A percentile compares a stretch with the other conserved stretches of the same genome.
These are phyloP conservation scores for Pochonia chlamydosporia DNA, from an alignment of 2,329 filamentous ascomycete species.

Conservation along the genomic window DNA sequence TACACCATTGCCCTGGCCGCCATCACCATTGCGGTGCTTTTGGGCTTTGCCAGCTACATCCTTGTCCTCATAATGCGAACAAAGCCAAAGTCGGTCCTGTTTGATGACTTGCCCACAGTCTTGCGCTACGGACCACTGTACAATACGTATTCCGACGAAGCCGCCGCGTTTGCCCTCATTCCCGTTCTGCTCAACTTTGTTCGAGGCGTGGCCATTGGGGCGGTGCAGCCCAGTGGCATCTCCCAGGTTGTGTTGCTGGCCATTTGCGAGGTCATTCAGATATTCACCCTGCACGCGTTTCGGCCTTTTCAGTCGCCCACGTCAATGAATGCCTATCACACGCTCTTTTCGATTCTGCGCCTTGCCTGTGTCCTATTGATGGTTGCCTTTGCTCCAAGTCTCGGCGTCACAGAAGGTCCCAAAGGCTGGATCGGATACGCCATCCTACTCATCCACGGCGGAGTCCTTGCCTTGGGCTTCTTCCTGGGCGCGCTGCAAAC, in stretches of 20 bases:
- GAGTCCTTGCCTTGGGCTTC: constrained; percentile 85
- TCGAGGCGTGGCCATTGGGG: constrained; percentile 84
- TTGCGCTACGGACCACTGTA: constrained; percentile 89
- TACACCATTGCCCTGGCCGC: constrained; percentile 71
- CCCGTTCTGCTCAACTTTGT: constrained; percentile 80
- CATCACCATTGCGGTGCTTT: constrained; percentile 64
- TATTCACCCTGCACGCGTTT: constrained; percentile 83
- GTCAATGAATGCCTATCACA: constrained; percentile 96
- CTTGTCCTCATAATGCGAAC: constrained; percentile 75
- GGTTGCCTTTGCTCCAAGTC: constrained; percentile 76
- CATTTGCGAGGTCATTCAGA: constrained; percentile 87
- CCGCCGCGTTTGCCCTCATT: constrained; percentile 82
- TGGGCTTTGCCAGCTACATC: constrained; percentile 72
- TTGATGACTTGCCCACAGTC: constrained; percentile 87
- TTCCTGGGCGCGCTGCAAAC: constrained; percentile 89
- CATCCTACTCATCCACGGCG: constrained; percentile 78
- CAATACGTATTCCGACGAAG: constrained; percentile 94
- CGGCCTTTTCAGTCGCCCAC: constrained; percentile 85
- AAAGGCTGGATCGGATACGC: constrained; percentile 96
- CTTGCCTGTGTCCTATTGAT: constrained; percentile 71
- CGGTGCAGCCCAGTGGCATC: constrained; percentile 86
- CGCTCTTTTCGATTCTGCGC: constrained; percentile 72
- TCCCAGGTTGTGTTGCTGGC: constrained; percentile 88
- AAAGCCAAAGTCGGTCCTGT: constrained; percentile 78
- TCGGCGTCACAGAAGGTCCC: constrained; percentile 70